These are phyloP conservation scores for Blastobotrys attinorum DNA, from an alignment of 805 yeast genomes.

Conservation along the genomic window DNA sequence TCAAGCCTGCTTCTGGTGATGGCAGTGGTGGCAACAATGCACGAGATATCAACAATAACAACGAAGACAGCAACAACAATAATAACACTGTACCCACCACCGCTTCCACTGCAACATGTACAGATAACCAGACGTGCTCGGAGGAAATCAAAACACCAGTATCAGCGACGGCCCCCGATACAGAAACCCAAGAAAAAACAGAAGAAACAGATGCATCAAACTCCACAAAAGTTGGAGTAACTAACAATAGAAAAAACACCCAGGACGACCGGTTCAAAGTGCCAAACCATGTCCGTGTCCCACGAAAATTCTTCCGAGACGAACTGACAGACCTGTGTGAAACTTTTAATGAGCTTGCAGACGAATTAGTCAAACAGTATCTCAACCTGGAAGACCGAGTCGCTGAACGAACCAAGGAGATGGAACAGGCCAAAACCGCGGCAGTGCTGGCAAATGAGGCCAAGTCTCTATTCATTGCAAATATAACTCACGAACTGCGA, in stretches of 20 bases:
- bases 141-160: not conserved
- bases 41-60: too few species aligned
- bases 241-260: not conserved
- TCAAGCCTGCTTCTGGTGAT: not conserved
- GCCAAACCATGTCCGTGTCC: slow-evolving; percentile 12
- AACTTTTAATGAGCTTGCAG: slow-evolving; percentile 85
- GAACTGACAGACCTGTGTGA: slow-evolving; percentile 80
- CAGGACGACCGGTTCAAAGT: slow-evolving; percentile 1
- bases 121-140: not conserved
- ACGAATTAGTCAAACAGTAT: slow-evolving; percentile 77
- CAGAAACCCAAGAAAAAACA: not conserved
- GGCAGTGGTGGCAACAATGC: too few species aligned
- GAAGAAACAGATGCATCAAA: too few species aligned
- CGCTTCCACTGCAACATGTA: not conserved
- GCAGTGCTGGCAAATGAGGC: slow-evolving; percentile 97
- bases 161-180: not conserved
- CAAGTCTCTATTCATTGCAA: slow-evolving; percentile 86
- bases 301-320: slow-evolving; percentile 37
- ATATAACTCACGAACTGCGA: slow-evolving; percentile 87
- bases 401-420: slow-evolving; percentile 73
- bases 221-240: too few species aligned
- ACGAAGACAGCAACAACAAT: not conserved
- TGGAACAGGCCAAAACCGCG: slow-evolving; percentile 78
- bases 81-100: not conserved
- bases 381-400: slow-evolving; percentile 80